Evolutionary conservation across 805 yeast genomes (phyloP).

Genomic region (Tanozyma kutaoensis): DNA sequence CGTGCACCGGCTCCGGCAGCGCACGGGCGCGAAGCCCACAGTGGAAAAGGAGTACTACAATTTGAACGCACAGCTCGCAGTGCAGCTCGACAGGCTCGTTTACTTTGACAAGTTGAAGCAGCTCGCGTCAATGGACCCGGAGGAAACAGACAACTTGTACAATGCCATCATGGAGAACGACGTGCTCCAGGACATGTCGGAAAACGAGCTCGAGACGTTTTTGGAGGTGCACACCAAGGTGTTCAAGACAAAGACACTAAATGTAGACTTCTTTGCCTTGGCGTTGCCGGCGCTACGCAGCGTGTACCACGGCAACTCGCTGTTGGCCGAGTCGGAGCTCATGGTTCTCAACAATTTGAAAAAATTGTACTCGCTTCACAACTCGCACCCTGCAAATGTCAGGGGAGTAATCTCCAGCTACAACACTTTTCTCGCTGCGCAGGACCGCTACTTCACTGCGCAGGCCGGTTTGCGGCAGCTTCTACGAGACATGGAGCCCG

Average conservation of each 20-base stretch:
- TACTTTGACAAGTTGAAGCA: constrained; percentile 14
- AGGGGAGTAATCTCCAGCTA: not conserved
- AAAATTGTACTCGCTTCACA: constrained; percentile 7
- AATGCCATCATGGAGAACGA: constrained; percentile 3
- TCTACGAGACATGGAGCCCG: too few relatives aligned
- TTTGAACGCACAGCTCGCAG: constrained; percentile 11
- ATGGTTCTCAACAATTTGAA: constrained; percentile 10
- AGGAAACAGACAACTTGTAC: constrained; percentile 6
- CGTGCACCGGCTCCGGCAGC: constrained; percentile 11
- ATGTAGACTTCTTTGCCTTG: constrained; percentile 12
- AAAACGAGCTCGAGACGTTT: constrained; percentile 7
- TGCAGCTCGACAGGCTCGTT: constrained; percentile 13
- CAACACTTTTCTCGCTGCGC: too few relatives aligned
- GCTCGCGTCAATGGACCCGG: constrained; percentile 5
- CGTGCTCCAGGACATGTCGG: constrained; percentile 2
- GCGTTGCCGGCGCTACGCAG: constrained; percentile 20
- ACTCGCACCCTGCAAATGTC: constrained; percentile 7
- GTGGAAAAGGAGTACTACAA: constrained; percentile 15
- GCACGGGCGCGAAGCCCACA: constrained; percentile 1
- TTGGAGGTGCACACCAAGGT: constrained; percentile 7
- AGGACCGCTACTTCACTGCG: too few relatives aligned
- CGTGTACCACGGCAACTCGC: constrained; percentile 14
- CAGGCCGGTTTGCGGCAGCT: too few relatives aligned
- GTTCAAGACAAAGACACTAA: constrained; percentile 13
- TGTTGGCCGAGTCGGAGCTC: constrained; percentile 15